Conservation (phyloP, 495 filamentous ascomycete species). For the Hypomontagnella monticulosa region DNA sequence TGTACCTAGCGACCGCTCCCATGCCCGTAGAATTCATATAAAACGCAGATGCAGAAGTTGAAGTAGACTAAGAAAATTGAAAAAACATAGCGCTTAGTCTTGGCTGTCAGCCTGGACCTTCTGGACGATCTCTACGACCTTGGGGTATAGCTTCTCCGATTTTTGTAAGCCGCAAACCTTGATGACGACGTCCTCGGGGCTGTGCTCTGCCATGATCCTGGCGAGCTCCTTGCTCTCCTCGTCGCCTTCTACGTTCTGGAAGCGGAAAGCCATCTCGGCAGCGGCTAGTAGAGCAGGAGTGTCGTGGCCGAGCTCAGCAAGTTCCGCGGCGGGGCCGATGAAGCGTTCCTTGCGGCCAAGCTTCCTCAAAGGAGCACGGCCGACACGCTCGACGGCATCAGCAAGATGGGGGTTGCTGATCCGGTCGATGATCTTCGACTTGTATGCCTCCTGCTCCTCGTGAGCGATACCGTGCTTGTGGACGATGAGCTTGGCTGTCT, state of each 20-base stretch:
- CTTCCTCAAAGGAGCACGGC: constrained; percentile 93
- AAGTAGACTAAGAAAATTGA: constrained; percentile 3
- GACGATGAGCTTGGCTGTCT: constrained; percentile 86
- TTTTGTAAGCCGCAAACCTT: constrained; percentile 80
- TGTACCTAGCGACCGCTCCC: constrained; percentile 35
- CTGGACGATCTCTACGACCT: constrained; percentile 76
- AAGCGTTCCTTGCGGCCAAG: constrained; percentile 92
- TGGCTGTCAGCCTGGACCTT: constrained; percentile 74
- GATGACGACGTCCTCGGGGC: constrained; percentile 71
- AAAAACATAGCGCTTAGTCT: constrained; percentile 35
- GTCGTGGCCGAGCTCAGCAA: constrained; percentile 79
- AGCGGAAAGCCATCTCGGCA: constrained; percentile 86
- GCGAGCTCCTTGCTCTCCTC: constrained; percentile 85
- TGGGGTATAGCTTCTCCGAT: constrained; percentile 74
- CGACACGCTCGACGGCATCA: constrained; percentile 93
- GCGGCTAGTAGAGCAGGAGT: constrained; percentile 75
- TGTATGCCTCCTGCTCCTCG: constrained; percentile 86
- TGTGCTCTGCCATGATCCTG: constrained; percentile 77
- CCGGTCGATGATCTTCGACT: constrained; percentile 87
- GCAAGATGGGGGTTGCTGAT: constrained; percentile 96
- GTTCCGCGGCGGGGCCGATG: constrained; percentile 86
- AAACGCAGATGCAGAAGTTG: constrained; percentile 36
- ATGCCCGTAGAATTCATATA: constrained; percentile 35
- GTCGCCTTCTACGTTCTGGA: constrained; percentile 90
- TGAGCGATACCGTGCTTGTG: constrained; percentile 82